phyloP scores from a whole-genome alignment of 495 filamentous ascomycete genomes.

The Penicillium robsamsonii region DNA sequence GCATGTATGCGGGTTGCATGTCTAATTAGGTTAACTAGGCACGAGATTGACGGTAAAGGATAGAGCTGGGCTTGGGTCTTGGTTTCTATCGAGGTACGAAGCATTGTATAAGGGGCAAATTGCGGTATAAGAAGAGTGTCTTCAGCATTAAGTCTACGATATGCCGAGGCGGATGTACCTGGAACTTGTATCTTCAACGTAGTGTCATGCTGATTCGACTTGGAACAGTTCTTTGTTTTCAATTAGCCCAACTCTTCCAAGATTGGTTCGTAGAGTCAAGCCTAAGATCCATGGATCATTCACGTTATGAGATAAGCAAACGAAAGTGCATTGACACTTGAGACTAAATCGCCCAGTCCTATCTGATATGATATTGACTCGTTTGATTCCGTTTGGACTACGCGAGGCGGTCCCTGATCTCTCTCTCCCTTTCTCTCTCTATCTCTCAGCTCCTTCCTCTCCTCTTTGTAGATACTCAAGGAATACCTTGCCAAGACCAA shows the following conservation, averaged over 20 bases:
- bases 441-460: background rate
- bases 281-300: background rate
- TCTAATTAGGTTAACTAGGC: background rate
- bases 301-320: background rate
- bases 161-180: no score
- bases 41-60: background rate
- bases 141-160: no score
- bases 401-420: background rate
- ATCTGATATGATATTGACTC: background rate
- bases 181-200: background rate
- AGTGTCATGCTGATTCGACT: background rate
- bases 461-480: background rate
- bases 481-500: background rate
- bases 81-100: no score
- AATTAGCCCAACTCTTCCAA: background rate
- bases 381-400: background rate
- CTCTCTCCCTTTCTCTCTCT: background rate
- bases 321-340: background rate
- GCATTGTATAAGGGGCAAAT: no score
- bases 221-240: background rate
- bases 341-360: background rate
- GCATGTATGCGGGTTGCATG: no score
- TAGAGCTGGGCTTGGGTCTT: background rate
- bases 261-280: background rate
- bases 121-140: no score